phyloP scores from a whole-genome alignment of 2,329 filamentous ascomycete species.

The Fusarium sp. region DNA sequence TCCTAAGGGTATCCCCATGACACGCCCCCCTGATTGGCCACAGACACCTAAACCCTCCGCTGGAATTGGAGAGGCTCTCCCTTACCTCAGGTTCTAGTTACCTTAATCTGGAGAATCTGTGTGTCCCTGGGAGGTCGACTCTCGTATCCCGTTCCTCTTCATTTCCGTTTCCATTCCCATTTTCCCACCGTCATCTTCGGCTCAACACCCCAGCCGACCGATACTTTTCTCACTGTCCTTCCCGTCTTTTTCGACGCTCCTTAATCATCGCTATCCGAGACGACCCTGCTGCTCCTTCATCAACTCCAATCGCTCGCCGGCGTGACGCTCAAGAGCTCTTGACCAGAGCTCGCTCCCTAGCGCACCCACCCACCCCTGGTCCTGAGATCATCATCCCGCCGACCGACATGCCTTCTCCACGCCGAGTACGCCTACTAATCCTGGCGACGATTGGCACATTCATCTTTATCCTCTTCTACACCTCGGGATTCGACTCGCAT shows the following conservation, averaged over 20 bases:
- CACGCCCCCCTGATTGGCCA: constrained; percentile 17
- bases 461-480: constrained; percentile 77
- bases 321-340: constrained; percentile 17
- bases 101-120: constrained; percentile 1
- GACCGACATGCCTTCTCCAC: constrained; percentile 70
- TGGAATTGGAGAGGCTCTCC: constrained; percentile 31
- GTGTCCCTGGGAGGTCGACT: constrained; percentile 14
- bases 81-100: constrained; percentile 19
- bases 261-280: constrained; percentile 5
- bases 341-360: constrained; percentile 45
- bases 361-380: constrained; percentile 16
- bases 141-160: constrained; percentile 23
- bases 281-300: background rate
- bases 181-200: constrained; percentile 4
- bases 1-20: background rate
- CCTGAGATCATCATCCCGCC: constrained; percentile 24
- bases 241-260: background rate
- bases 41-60: constrained; percentile 1
- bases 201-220: constrained; percentile 15
- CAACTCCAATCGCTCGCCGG: background rate
- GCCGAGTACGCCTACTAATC: constrained; percentile 73
- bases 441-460: constrained; percentile 72
- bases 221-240: constrained; percentile 15
- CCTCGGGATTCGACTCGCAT: constrained; percentile 64
- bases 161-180: constrained; percentile 4